phyloP scores from a whole-genome alignment of 23 red algal species.

The Gracilaria caudata region DNA sequence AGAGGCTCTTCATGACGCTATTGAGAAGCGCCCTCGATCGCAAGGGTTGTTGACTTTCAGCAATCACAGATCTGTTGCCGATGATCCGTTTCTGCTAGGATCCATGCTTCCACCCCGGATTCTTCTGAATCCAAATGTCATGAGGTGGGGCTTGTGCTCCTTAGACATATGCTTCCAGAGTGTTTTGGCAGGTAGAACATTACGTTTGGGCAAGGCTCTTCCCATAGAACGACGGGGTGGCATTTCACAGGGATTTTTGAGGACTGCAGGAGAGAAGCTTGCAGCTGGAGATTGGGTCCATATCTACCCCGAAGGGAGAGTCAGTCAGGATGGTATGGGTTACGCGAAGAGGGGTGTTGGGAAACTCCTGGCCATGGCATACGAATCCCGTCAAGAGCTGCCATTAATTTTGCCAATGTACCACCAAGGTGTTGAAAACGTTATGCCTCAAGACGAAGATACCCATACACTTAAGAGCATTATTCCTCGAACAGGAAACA shows the following conservation, averaged over 20 bases:
- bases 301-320: constrained; percentile 91
- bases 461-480: constrained; percentile 63
- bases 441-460: constrained; percentile 89
- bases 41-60: constrained; percentile 85
- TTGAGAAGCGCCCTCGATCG: constrained; percentile 59
- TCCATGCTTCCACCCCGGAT: constrained; percentile 76
- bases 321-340: constrained; percentile 79
- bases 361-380: constrained; percentile 84
- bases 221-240: constrained; percentile 84
- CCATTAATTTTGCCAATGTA: constrained; percentile 92
- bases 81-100: constrained; percentile 91
- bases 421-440: constrained; percentile 94
- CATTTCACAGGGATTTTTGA: constrained; percentile 74
- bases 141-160: constrained; percentile 95
- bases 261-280: constrained; percentile 69
- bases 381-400: constrained; percentile 45
- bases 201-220: constrained; percentile 89
- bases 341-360: constrained; percentile 82
- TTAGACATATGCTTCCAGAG: constrained; percentile 94
- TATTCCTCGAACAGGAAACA: constrained; percentile 70
- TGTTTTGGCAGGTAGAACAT: constrained; percentile 51
- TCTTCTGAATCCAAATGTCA: constrained; percentile 65
- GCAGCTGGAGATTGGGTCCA: constrained; percentile 91
- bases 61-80: constrained; percentile 90
- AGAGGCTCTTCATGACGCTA: constrained; percentile 69